Percentiles rank a stretch among this genome's conserved stretches.
Evolutionary conservation across 345 rosid species (phyloP).

Genomic region (Dipteronia sinensis): DNA sequence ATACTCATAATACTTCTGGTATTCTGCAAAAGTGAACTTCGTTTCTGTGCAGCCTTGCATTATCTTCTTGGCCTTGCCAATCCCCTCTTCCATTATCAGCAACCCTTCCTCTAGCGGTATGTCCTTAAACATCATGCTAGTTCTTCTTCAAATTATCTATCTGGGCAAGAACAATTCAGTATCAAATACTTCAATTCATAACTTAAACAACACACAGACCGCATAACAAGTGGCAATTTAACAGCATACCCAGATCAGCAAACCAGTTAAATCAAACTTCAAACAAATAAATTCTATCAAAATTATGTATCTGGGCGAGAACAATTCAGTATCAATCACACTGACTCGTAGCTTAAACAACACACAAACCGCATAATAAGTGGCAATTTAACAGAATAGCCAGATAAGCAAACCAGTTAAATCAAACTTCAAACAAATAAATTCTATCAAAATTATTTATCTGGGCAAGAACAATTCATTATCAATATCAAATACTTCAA

Average conservation of each 20-base stretch:
- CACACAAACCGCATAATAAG: neutral
- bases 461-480: no score
- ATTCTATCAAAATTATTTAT: no score
- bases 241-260: neutral
- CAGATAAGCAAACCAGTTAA: neutral
- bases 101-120: slow-evolving; percentile 28
- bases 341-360: neutral
- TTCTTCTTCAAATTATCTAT: slow-evolving; percentile 10
- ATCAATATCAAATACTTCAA: neutral
- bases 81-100: slow-evolving; percentile 31
- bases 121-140: slow-evolving; percentile 20
- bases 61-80: slow-evolving; percentile 28
- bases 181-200: neutral
- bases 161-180: slow-evolving; percentile 9
- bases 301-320: no score
- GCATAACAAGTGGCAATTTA: neutral
- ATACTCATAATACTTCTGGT: slow-evolving; percentile 29
- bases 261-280: neutral
- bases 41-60: slow-evolving; percentile 32
- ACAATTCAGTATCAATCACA: neutral
- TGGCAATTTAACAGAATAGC: neutral
- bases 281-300: no score
- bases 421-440: neutral
- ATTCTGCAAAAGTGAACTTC: slow-evolving; percentile 31
- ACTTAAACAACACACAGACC: neutral